Conservation (phyloP, 495 filamentous ascomycete genomes). For the Penicillium mononematosum region DNA sequence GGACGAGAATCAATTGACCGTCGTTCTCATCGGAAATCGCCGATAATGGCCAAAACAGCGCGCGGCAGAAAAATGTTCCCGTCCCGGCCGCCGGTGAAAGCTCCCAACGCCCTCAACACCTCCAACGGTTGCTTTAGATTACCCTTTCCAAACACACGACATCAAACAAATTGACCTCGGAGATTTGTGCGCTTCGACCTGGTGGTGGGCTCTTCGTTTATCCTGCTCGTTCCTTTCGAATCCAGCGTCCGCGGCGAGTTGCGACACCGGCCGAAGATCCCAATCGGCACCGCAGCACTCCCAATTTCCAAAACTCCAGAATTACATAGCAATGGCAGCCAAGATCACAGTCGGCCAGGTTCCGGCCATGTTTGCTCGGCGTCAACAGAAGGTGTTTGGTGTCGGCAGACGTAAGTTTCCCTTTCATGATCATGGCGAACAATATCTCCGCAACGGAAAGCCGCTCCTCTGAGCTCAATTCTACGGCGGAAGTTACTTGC, state of each 20-base stretch:
- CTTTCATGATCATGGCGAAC: slow-evolving; percentile 1
- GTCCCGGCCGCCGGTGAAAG: slow-evolving; percentile 47
- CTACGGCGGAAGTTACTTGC: neutral
- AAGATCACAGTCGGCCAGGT: slow-evolving; percentile 37
- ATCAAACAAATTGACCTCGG: slow-evolving; percentile 11
- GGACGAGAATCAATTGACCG: slow-evolving; percentile 10
- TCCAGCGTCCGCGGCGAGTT: slow-evolving; percentile 25
- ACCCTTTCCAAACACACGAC: slow-evolving; percentile 15
- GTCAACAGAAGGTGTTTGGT: slow-evolving; percentile 35
- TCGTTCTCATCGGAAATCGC: slow-evolving; percentile 31
- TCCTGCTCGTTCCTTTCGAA: slow-evolving; percentile 26
- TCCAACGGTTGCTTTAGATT: slow-evolving; percentile 16
- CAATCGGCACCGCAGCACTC: slow-evolving; percentile 17
- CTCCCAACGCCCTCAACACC: slow-evolving; percentile 46
- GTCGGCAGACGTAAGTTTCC: slow-evolving; percentile 43
- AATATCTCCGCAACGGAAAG: slow-evolving; percentile 1
- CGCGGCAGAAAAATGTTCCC: slow-evolving; percentile 51
- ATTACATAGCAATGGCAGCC: slow-evolving; percentile 39
- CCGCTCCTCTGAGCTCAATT: slow-evolving; percentile 14
- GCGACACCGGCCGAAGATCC: slow-evolving; percentile 22
- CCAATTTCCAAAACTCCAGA: slow-evolving; percentile 7
- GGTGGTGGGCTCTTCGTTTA: slow-evolving; percentile 37
- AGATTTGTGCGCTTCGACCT: slow-evolving; percentile 24
- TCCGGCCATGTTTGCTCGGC: slow-evolving; percentile 40
- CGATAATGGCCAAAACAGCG: slow-evolving; percentile 23